These are phyloP conservation scores for Schizothecium vesticola DNA, from an alignment of 495 filamentous ascomycete species.

Conservation along the genomic window DNA sequence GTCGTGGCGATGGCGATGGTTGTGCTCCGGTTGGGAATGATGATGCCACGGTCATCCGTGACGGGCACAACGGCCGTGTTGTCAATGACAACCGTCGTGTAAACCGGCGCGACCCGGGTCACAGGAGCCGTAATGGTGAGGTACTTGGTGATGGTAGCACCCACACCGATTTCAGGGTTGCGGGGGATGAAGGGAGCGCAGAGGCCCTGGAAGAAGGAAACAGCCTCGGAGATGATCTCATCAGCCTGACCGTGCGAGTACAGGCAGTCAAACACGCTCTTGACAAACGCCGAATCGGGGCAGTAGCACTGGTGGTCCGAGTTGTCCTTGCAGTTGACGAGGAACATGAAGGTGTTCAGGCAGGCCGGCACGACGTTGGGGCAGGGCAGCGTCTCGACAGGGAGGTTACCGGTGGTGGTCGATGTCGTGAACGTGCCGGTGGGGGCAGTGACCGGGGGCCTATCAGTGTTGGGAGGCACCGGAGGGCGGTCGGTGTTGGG, in stretches of 20 bases:
- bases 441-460: slow-evolving; percentile 17
- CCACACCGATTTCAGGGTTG: slow-evolving; percentile 84
- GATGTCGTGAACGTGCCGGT: slow-evolving; percentile 33
- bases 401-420: slow-evolving; percentile 35
- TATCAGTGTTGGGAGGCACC: neutral
- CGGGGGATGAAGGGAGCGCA: slow-evolving; percentile 66
- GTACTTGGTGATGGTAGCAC: slow-evolving; percentile 52
- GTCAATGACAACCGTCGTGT: slow-evolving; percentile 57
- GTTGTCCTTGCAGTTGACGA: slow-evolving; percentile 75
- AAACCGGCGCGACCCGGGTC: slow-evolving; percentile 40
- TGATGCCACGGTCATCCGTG: slow-evolving; percentile 42
- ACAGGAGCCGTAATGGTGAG: slow-evolving; percentile 47
- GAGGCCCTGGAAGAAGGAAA: slow-evolving; percentile 86
- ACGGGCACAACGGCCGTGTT: slow-evolving; percentile 49
- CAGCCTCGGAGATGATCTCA: slow-evolving; percentile 60
- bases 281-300: slow-evolving; percentile 67
- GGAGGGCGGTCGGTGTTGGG: neutral
- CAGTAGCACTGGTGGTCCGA: slow-evolving; percentile 82
- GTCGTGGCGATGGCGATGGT: slow-evolving; percentile 52
- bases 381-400: slow-evolving; percentile 50
- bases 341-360: slow-evolving; percentile 87
- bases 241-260: slow-evolving; percentile 65
- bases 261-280: slow-evolving; percentile 76
- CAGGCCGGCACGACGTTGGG: slow-evolving; percentile 77
- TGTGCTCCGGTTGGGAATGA: slow-evolving; percentile 49